Evolutionary conservation across 1,139 yeast genomes (phyloP).

Genomic region (Fermentozyma sake): DNA sequence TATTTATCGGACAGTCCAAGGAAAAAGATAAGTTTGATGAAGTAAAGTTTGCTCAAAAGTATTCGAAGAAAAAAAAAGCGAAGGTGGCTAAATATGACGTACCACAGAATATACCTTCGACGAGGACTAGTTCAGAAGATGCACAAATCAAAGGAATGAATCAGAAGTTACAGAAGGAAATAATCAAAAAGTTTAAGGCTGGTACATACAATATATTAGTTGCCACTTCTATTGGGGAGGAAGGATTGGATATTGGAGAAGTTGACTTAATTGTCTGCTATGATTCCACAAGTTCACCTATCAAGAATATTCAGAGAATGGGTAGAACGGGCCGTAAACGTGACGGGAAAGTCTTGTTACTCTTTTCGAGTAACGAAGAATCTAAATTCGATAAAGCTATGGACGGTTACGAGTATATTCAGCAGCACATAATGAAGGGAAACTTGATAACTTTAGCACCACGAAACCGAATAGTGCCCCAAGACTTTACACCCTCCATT

Average conservation of each 20-base stretch:
- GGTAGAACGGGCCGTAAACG: slow-evolving; percentile 97
- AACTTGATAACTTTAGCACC: slow-evolving; percentile 37
- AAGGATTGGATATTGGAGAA: slow-evolving; percentile 97
- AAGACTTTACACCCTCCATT: slow-evolving; percentile 47
- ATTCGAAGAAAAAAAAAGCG: slow-evolving; percentile 20
- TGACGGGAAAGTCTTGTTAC: slow-evolving; percentile 76
- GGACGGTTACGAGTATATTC: slow-evolving; percentile 79
- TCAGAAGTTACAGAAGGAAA: slow-evolving; percentile 67
- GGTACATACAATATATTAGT: slow-evolving; percentile 78
- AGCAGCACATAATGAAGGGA: slow-evolving; percentile 50
- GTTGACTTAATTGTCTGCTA: slow-evolving; percentile 90
- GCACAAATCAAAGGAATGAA: slow-evolving; percentile 62
- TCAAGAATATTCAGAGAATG: slow-evolving; percentile 90
- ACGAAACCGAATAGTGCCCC: slow-evolving; percentile 68
- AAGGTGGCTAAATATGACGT: slow-evolving; percentile 16
- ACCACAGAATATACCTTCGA: slow-evolving; percentile 4
- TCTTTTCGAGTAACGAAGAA: slow-evolving; percentile 77
- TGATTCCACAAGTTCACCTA: slow-evolving; percentile 91
- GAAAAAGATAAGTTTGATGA: slow-evolving; percentile 62
- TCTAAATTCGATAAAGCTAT: slow-evolving; percentile 77
- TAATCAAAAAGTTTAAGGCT: slow-evolving; percentile 65
- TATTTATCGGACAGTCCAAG: slow-evolving; percentile 81
- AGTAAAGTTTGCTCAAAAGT: slow-evolving; percentile 31
- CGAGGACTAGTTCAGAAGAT: slow-evolving; percentile 42
- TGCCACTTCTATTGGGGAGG: slow-evolving; percentile 98